A percentile compares a stretch with the other conserved stretches of the same genome.
Conservation (phyloP, 2,329 filamentous ascomycete species). For the Aspergillus glaucus region DNA sequence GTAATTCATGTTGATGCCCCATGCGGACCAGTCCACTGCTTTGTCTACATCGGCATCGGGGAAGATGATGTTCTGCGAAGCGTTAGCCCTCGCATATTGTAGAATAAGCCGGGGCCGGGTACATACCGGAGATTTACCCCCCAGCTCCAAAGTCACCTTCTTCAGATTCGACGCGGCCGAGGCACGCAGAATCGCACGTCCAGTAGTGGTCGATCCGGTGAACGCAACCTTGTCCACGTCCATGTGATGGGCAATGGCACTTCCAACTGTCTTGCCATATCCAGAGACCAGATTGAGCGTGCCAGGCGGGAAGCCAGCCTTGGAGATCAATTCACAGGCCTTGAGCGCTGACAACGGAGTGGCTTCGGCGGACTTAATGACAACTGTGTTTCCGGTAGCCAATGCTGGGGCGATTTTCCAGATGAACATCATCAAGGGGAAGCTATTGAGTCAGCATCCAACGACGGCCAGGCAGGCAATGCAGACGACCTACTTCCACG, state of each 20-base stretch:
- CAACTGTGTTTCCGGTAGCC: constrained; percentile 54
- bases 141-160: constrained; percentile 59
- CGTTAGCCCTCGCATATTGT: background rate
- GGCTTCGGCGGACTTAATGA: constrained; percentile 62
- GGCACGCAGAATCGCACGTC: constrained; percentile 54
- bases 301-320: constrained; percentile 56
- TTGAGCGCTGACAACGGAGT: constrained; percentile 59
- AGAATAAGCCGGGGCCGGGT: background rate
- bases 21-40: constrained; percentile 60
- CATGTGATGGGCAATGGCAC: constrained; percentile 56
- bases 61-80: constrained; percentile 43
- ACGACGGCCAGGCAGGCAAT: background rate
- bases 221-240: constrained; percentile 58
- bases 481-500: constrained; percentile 55
- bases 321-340: constrained; percentile 32
- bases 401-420: constrained; percentile 74
- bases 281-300: constrained; percentile 61
- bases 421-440: constrained; percentile 71
- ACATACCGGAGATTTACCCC: constrained; percentile 54
- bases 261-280: constrained; percentile 69
- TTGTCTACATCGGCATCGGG: constrained; percentile 57
- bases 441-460: constrained; percentile 30
- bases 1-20: constrained; percentile 46
- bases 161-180: constrained; percentile 57
- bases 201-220: constrained; percentile 55